Conservation (phyloP, 2,329 filamentous ascomycete species). For the Gyromitra esculenta region DNA sequence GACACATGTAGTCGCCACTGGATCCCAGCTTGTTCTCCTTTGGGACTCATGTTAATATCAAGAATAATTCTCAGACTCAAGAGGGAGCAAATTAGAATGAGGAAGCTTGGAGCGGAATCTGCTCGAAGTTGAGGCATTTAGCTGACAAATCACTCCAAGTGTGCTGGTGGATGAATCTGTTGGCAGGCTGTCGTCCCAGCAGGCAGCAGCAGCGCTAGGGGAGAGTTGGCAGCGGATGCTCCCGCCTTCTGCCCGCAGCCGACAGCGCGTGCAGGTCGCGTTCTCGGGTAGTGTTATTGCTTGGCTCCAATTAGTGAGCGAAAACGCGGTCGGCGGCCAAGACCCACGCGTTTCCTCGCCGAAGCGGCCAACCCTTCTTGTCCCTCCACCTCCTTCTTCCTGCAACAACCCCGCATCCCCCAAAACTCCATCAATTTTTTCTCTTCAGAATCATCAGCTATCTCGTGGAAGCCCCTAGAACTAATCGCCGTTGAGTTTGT, state of each 20-base stretch:
- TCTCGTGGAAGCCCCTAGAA: background rate
- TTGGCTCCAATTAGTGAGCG: conserved; percentile 22
- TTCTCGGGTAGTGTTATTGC: conserved; percentile 1
- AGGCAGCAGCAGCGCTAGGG: background rate
- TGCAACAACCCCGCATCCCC: conserved; percentile 28
- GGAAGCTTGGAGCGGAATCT: too few relatives aligned
- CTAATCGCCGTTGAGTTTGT: background rate
- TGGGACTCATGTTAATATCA: too few relatives aligned
- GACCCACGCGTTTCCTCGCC: conserved; percentile 32
- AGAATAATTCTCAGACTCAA: too few relatives aligned
- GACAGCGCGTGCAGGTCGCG: background rate
- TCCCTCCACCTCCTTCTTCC: conserved; percentile 21
- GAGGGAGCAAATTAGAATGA: too few relatives aligned
- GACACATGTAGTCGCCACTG: too few relatives aligned
- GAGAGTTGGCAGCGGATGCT: conserved; percentile 1
- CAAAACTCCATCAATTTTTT: conserved; percentile 1
- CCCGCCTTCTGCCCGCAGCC: background rate
- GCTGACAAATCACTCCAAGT: background rate
- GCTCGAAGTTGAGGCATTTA: background rate
- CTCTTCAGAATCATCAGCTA: background rate
- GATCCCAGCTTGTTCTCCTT: too few relatives aligned
- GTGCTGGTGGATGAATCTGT: background rate
- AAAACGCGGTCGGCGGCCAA: conserved; percentile 5
- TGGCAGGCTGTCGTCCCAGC: background rate
- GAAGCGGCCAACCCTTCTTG: conserved; percentile 4